Evolutionary conservation across 164 flowering plant species (phyloP), one percentile per base, ranked within the genome.

Genomic region (Platanus orientalis): DNA sequence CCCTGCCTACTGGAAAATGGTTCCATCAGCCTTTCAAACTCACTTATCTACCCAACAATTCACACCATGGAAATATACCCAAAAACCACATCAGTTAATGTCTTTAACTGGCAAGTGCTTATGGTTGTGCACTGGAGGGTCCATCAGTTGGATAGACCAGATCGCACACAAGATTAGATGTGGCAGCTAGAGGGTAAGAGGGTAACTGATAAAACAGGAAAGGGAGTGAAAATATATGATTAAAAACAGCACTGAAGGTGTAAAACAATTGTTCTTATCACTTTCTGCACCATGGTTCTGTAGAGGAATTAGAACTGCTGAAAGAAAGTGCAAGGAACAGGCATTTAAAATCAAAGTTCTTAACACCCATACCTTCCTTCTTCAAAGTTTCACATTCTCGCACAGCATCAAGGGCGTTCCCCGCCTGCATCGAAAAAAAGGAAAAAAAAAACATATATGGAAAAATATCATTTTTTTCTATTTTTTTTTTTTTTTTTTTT

Each of bases 361-460:
- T 30, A 21, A 28, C 2, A 28, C 2, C 17, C 73, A 62, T 56
- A 92, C 97, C 98, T 83, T 81, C 74, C 61, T 71, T 76, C 66
- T 83, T 69, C 73, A 91, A 70, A 51, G 26, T 48, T 77, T 84
- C 87, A 79, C 92, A 90, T 75, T 86, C 97, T 62, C 54, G 72
- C 13, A 73, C 76, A 55, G 96, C 93, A 36, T 84, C 90, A 30
- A 36, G 42, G 12, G 42, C 42, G 12, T 36, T 36, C 42, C 42
- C 42, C 12, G 42, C 42, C 42, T 36, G 9, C 45, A 5, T 21
- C 19, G 58, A 55, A 54, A 45, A 29, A 45, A 23, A 45, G 4
- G n/a, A 57, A 24, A 50, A 60, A 66, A 34, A 36, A 64, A 32
- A 61, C n/a, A n/a, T n/a, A n/a, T n/a, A n/a, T n/a, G n/a, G n/a